phyloP scores from a whole-genome alignment of 2,329 filamentous ascomycete genomes.

The Alternaria solani region DNA sequence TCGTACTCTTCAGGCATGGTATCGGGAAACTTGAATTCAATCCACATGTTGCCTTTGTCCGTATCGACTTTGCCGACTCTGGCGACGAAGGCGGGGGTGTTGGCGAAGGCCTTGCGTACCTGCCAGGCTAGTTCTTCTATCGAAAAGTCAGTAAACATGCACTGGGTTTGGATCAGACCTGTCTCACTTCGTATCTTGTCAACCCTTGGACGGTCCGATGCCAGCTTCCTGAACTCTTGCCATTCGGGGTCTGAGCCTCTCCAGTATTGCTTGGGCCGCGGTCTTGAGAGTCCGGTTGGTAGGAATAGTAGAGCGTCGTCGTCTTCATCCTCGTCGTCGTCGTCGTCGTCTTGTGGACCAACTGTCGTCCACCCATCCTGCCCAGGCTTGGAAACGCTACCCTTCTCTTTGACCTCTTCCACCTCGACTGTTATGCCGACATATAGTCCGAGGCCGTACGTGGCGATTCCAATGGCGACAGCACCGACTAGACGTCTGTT shows the following conservation, averaged over 20 bases:
- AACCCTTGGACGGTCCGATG: constrained; percentile 53
- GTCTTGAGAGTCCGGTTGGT: constrained; percentile 57
- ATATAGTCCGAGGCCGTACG: constrained; percentile 33
- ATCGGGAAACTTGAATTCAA: constrained; percentile 59
- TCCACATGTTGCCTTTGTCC: constrained; percentile 55
- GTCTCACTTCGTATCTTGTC: constrained; percentile 50
- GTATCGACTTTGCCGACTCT: constrained; percentile 51
- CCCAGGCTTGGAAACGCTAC: constrained; percentile 9
- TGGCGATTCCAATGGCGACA: constrained; percentile 24
- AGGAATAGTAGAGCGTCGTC: constrained; percentile 55
- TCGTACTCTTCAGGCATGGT: constrained; percentile 60
- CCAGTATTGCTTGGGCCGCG: constrained; percentile 53
- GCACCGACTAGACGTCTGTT: constrained; percentile 38
- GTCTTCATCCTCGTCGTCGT: constrained; percentile 42
- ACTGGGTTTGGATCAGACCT: neutral
- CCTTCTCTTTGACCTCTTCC: constrained; percentile 26
- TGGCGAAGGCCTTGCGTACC: constrained; percentile 39
- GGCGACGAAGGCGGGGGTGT: constrained; percentile 41
- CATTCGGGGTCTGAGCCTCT: constrained; percentile 63
- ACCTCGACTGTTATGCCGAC: constrained; percentile 37
- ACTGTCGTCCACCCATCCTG: constrained; percentile 27
- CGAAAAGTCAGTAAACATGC: constrained; percentile 11
- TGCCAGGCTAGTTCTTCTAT: constrained; percentile 48
- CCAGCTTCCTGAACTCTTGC: constrained; percentile 59
- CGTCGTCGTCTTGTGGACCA: constrained; percentile 34